Conservation (phyloP, 2,329 filamentous ascomycete species). For the Trichoderma sp. region DNA sequence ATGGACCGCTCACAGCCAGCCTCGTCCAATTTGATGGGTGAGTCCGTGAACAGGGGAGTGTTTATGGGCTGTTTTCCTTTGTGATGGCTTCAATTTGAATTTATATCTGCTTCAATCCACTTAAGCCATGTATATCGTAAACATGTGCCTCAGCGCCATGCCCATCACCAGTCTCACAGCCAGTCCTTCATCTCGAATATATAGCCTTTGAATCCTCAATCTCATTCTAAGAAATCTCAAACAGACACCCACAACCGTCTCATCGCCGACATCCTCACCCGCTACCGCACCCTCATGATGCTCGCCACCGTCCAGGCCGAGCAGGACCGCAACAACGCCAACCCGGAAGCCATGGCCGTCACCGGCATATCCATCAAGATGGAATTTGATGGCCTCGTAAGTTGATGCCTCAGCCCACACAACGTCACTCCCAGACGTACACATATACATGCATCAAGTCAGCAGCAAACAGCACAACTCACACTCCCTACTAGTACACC, state of each 20-base stretch:
- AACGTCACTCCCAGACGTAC: too few species aligned
- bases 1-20: constrained; percentile 41
- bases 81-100: not conserved
- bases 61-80: not conserved
- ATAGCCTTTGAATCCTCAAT: not conserved
- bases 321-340: constrained; percentile 42
- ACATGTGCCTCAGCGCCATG: not conserved
- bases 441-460: too few species aligned
- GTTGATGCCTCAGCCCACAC: too few species aligned
- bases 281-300: constrained; percentile 48
- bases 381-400: constrained; percentile 48
- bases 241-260: constrained; percentile 50
- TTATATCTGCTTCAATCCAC: not conserved
- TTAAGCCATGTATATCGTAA: not conserved
- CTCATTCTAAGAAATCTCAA: constrained; percentile 11
- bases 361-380: constrained; percentile 48
- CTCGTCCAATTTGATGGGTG: constrained; percentile 43
- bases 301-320: constrained; percentile 47
- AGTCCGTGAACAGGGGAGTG: not conserved
- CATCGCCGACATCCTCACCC: constrained; percentile 47
- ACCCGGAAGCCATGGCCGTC: constrained; percentile 46
- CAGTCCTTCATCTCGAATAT: too few species aligned
- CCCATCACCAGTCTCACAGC: too few species aligned
- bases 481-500: constrained; percentile 39
- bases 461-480: not conserved